Base-by-base conservation (phyloP, 75 land plant genomes). In the Pseudotsuga menziesii region DNA sequence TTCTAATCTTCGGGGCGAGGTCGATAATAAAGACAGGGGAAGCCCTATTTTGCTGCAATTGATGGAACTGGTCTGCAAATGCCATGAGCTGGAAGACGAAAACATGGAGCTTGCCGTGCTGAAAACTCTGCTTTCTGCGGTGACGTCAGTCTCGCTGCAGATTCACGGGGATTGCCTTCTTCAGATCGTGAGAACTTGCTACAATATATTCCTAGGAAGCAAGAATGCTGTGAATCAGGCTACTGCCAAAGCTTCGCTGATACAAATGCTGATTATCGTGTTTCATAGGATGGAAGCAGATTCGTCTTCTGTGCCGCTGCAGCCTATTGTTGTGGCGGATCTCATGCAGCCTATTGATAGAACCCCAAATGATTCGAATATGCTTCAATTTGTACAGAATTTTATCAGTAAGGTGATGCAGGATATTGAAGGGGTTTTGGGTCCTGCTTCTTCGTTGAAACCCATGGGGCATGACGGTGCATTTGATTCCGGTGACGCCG, bases 151-250 rank as follows among this genome's bases (percentile, higher is more conserved):
- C 0, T 70, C 75, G 2, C 69, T 86, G 16, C 64, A 63, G 54
- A 62, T 93, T 54, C 77, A 89, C 6, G 94, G 90, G 0, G 91
- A 89, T 55, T 71, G 56, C 16, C 67, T 91, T 22, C 63, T 80
- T 8, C 67, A 84, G 57, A 76, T 90, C 25, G 85, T 93, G 3
- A 82, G 79, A 75, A 85, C 89, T 29, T 91, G 91, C 61, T 93
- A 85, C 35, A 91, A 91, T 77, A 80, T 93, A 61, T 91, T 86
- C 56, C 77, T 93, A 12, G 89, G 91, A 7, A 89, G 95, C 72
- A 66, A 66, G 56, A 88, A 75, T 57, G 83, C 79, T 14, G 87
- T 83, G 39, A 91, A 89, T 76, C 95, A 91, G 85, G 76, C 87
- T 78, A 86, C 86, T 39, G 92, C 95, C 14, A 91, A 91, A 79